Evolutionary conservation across 257 asterid species (phyloP), one percentile per base, ranked within the genome.

Genomic region (Salvia hispanica): DNA sequence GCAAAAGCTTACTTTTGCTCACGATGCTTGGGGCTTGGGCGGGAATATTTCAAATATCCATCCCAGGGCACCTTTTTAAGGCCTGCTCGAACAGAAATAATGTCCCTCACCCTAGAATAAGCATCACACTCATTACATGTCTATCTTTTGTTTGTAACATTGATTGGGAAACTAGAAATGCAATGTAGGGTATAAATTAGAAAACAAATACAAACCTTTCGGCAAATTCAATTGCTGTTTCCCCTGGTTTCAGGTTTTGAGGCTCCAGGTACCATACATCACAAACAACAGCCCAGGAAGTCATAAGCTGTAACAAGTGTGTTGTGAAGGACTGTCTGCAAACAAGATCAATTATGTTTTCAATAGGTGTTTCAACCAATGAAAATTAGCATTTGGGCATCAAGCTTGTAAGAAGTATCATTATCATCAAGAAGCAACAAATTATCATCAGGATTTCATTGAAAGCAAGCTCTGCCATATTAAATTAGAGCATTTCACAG

Each of bases 211-310:
- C 52, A 39, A 72, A 89, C 99, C 99, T 91, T 85, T 91, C 99
- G 1, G 99, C 99, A 87, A 94, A 94, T 83, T 88, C 95, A 66
- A 94, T 94, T 45, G 96, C 75, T 6, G 91, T 91, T 79, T 94
- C 99, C 21, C 92, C 96, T 14, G 96, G 96, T 72, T 75, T 88
- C 69, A 87, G 80, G 78, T 82, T 91, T 76, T 94, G 97, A 77
- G 99, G 97, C 77, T 91, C 97, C 78, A 94, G 74, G 82, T 91
- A 94, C 99, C 97, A 94, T 62, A 94, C 99, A 74, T 94, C 96
- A 72, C 99, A 94, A 73, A 94, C 99, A 68, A 94, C 97, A 72
- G 97, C 99, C 99, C 99, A 91, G 6, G 99, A 94, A 63, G 97
- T 88, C 99, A 94, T 94, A 70, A 94, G 96, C 84, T 94, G 99